phyloP scores from a whole-genome alignment of 257 asterid species.

The Przewalskia tangutica region DNA sequence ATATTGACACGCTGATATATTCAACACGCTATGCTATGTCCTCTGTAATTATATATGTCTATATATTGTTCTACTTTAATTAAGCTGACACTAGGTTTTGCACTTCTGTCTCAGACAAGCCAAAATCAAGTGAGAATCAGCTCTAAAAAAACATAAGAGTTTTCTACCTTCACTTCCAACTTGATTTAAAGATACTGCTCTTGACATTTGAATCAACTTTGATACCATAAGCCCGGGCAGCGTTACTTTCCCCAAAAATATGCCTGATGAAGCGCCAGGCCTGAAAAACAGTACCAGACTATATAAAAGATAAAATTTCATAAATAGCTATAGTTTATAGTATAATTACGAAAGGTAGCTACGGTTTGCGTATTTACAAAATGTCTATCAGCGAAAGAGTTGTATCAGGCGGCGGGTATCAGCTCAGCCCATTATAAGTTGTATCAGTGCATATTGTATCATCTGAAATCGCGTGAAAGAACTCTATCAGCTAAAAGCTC shows the following conservation, averaged over 20 bases:
- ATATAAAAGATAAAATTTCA: no score
- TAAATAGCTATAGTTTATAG: no score
- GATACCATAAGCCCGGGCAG: conserved; percentile 79
- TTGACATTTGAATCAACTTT: conserved; percentile 52
- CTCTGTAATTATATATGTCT: not conserved
- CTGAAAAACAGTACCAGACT: conserved; percentile 22
- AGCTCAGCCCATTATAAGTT: no score
- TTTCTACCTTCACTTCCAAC: conserved; percentile 43
- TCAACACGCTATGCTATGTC: not conserved
- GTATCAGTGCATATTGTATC: no score
- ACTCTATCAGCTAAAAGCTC: no score
- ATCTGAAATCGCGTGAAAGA: no score
- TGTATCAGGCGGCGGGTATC: no score
- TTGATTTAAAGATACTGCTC: conserved; percentile 37
- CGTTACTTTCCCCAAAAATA: conserved; percentile 73
- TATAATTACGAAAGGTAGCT: no score
- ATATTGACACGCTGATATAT: not conserved
- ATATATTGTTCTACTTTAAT: not conserved
- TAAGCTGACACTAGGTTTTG: not conserved
- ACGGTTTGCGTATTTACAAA: no score
- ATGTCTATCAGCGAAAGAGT: no score
- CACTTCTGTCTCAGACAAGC: not conserved
- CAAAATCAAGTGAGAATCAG: not conserved
- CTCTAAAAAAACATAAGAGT: not conserved
- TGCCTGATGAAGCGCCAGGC: conserved; percentile 89